phyloP scores from a whole-genome alignment of 306 rosid genomes.

The Acmispon strigosus region DNA sequence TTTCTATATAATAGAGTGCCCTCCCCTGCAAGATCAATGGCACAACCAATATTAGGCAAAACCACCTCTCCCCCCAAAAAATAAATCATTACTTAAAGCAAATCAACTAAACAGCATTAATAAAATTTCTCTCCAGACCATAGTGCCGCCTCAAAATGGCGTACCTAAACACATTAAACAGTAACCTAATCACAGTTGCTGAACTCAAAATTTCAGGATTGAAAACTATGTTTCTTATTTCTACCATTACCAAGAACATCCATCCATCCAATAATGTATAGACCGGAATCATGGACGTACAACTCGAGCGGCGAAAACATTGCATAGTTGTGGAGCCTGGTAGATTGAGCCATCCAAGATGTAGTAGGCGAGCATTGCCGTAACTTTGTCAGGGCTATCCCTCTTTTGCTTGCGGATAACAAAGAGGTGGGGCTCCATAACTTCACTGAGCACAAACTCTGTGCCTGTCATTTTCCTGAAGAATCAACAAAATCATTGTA shows the following conservation, averaged over 20 bases:
- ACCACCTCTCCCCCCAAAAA: not conserved
- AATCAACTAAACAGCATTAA: not conserved
- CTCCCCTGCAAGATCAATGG: constrained; percentile 54
- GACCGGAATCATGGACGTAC: constrained; percentile 31
- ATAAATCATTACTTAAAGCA: not conserved
- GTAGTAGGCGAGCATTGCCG: constrained; percentile 75
- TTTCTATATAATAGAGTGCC: constrained; percentile 68
- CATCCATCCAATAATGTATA: not conserved
- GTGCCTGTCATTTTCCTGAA: constrained; percentile 75
- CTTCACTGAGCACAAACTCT: constrained; percentile 71
- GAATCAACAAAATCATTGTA: not conserved
- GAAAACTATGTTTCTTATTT: not conserved
- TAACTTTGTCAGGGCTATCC: constrained; percentile 86
- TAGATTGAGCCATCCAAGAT: constrained; percentile 87
- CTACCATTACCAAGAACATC: not conserved
- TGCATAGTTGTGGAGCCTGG: constrained; percentile 89
- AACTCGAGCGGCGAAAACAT: constrained; percentile 85
- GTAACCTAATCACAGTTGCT: not conserved
- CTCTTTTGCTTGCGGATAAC: constrained; percentile 84
- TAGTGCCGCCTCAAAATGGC: not conserved
- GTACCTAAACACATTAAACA: not conserved
- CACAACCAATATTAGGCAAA: constrained; percentile 26
- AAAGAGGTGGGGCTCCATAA: constrained; percentile 76
- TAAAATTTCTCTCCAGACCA: not conserved
- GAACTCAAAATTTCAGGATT: too few relatives aligned